phyloP scores from a whole-genome alignment of 805 yeast genomes.

The Teunomyces aglyptinius region DNA sequence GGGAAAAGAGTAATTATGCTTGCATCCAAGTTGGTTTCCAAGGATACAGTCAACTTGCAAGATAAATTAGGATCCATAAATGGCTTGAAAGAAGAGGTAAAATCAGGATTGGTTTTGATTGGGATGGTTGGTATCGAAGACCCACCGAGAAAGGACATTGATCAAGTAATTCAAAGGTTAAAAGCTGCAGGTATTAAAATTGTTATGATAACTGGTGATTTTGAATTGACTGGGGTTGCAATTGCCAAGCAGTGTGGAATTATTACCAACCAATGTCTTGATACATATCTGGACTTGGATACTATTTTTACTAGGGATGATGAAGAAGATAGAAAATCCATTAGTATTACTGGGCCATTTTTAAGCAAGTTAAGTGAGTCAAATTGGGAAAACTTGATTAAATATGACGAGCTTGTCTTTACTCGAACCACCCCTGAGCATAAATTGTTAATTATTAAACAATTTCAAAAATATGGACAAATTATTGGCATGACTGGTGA shows the following conservation, averaged over 20 bases:
- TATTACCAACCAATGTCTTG: constrained; percentile 21
- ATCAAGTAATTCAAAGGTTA: constrained; percentile 28
- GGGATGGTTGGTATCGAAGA: constrained; percentile 45
- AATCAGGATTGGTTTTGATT: constrained; percentile 22
- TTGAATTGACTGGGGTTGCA: constrained; percentile 49
- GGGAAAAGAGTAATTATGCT: constrained; percentile 37
- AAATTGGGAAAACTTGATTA: constrained; percentile 42
- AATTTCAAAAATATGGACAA: constrained; percentile 35
- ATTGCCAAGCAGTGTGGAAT: constrained; percentile 47
- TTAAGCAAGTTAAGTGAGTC: constrained; percentile 29
- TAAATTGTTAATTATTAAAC: constrained; percentile 47
- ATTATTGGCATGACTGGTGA: constrained; percentile 38
- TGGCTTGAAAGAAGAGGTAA: constrained; percentile 13
- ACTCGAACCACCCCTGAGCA: constrained; percentile 49
- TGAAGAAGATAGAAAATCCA: constrained; percentile 19
- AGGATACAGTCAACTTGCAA: constrained; percentile 9
- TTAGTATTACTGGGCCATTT: constrained; percentile 34
- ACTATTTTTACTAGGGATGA: constrained; percentile 1
- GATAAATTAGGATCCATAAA: constrained; percentile 13
- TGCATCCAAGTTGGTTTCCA: constrained; percentile 23
- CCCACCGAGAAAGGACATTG: constrained; percentile 40
- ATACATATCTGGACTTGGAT: constrained; percentile 16
- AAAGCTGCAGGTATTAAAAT: constrained; percentile 41
- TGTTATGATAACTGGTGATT: constrained; percentile 53
- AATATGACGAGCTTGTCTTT: constrained; percentile 38